phyloP scores from a whole-genome alignment of 2,329 filamentous ascomycete species.

The Claviceps sorghi region DNA sequence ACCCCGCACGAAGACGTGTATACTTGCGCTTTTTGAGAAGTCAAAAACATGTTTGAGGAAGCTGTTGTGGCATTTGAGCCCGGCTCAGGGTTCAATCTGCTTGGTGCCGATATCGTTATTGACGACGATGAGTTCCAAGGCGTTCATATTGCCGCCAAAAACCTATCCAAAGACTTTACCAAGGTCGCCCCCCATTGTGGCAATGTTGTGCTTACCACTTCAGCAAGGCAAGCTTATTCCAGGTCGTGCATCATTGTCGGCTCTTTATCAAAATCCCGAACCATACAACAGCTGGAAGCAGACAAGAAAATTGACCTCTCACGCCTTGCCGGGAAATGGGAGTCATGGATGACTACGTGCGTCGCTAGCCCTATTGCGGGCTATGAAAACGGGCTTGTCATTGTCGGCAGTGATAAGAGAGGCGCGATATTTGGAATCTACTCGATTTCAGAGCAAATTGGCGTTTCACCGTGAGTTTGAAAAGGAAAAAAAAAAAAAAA shows the following conservation, averaged over 20 bases:
- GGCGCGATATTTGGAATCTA: conserved; percentile 48
- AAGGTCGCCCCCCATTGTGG: conserved; percentile 10
- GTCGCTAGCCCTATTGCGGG: conserved; percentile 31
- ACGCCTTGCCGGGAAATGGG: conserved; percentile 32
- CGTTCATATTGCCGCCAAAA: conserved; percentile 19
- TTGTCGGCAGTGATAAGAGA: conserved; percentile 43
- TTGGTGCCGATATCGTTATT: conserved; percentile 17
- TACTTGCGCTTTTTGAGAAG: neutral
- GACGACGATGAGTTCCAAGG: conserved; percentile 17
- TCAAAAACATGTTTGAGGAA: conserved; percentile 13
- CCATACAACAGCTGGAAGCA: conserved; percentile 8
- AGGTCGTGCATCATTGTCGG: conserved; percentile 13
- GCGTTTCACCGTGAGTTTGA: conserved; percentile 34
- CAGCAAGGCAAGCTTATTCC: neutral
- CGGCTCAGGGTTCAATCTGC: conserved; percentile 13
- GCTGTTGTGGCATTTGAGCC: conserved; percentile 13
- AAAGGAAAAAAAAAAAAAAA: neutral
- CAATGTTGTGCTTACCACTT: conserved; percentile 5
- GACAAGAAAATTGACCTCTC: conserved; percentile 11
- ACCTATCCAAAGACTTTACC: conserved; percentile 16
- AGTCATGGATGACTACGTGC: conserved; percentile 35
- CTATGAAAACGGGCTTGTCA: conserved; percentile 32
- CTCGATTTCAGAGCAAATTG: conserved; percentile 45
- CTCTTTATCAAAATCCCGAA: conserved; percentile 10
- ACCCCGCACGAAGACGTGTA: neutral